Percentiles rank a stretch among this genome's conserved stretches.
Conservation (phyloP, 75 land plant species). For the Pseudotsuga menziesii region DNA sequence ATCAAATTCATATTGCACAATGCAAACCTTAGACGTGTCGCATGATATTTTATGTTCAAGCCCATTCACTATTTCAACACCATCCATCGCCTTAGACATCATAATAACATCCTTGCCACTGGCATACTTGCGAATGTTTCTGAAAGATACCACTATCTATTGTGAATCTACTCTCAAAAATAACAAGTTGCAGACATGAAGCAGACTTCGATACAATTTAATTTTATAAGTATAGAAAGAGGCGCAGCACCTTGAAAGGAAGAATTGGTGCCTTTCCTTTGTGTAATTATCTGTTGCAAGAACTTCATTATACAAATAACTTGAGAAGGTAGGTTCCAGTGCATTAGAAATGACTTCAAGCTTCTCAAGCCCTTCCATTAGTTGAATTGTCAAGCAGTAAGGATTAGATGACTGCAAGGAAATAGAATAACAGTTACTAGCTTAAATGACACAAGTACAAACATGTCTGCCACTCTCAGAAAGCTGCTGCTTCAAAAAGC, state of each 20-base stretch:
- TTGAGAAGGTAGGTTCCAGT: constrained; percentile 64
- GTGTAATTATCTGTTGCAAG: constrained; percentile 27
- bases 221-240: not conserved
- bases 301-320: constrained; percentile 63
- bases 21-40: constrained; percentile 64
- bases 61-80: constrained; percentile 48
- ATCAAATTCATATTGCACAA: not conserved
- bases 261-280: constrained; percentile 31
- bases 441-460: not conserved
- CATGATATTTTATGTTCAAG: constrained; percentile 81
- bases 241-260: constrained; percentile 35
- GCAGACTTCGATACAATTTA: not conserved
- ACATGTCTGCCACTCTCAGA: not conserved
- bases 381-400: constrained; percentile 54
- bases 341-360: constrained; percentile 71
- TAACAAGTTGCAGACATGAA: not conserved
- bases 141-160: constrained; percentile 21
- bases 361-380: constrained; percentile 71
- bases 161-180: not conserved
- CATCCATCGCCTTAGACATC: constrained; percentile 35
- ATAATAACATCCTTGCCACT: constrained; percentile 31
- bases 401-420: constrained; percentile 46
- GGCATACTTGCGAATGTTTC: constrained; percentile 40
- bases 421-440: not conserved
- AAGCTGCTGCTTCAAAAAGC: not conserved